A percentile compares a stretch with the other conserved stretches of the same genome.
Evolutionary conservation across 768 basidiomycete species (phyloP).

Genomic region (Serendipita sp.): DNA sequence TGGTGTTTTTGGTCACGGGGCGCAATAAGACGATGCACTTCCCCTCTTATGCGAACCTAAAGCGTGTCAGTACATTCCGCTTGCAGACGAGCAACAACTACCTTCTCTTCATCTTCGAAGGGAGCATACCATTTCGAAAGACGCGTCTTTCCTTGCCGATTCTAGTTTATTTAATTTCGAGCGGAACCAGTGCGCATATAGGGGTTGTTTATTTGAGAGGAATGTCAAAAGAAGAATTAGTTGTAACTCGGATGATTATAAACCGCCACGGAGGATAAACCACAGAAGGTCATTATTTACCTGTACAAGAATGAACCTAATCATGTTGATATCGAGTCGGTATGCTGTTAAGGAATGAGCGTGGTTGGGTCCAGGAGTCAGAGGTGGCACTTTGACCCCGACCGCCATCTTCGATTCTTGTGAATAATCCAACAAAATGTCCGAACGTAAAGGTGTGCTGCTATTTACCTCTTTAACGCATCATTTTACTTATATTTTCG

Average conservation of each 20-base stretch:
- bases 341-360: background rate
- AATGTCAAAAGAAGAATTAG: too few relatives aligned
- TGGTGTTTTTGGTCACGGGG: conserved; percentile 98
- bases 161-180: conserved; percentile 31
- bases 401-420: background rate
- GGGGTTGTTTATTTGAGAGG: too few relatives aligned
- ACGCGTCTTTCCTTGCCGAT: conserved; percentile 94
- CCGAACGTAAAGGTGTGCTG: conserved; percentile 57
- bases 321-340: too few relatives aligned
- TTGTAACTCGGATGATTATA: too few relatives aligned
- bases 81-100: conserved; percentile 17
- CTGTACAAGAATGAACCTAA: too few relatives aligned
- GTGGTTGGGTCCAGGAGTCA: conserved; percentile 20
- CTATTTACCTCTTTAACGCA: background rate
- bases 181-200: too few relatives aligned
- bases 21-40: conserved; percentile 90
- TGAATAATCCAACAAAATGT: conserved; percentile 33
- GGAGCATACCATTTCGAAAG: conserved; percentile 98
- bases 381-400: conserved; percentile 2
- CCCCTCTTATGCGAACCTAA: conserved; percentile 83
- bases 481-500: conserved; percentile 8
- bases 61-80: background rate
- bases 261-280: too few relatives aligned
- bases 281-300: too few relatives aligned
- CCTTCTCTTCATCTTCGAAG: conserved; percentile 98